Evolutionary conservation across 164 flowering plant genomes (phyloP).

Genomic region (Tetrastigma voinierianum): DNA sequence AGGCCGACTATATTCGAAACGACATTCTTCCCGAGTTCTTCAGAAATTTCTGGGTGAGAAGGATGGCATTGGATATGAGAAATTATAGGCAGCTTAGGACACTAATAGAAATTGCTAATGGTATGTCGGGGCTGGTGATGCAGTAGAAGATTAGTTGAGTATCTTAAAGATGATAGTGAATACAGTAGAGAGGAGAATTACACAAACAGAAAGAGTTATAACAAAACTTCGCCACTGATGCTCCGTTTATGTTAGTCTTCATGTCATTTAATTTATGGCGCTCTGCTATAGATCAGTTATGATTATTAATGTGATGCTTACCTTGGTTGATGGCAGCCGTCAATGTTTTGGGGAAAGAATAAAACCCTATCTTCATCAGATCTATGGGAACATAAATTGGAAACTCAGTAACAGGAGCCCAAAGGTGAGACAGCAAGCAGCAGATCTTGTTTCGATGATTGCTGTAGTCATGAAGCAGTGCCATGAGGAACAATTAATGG

Average conservation of each 20-base stretch:
- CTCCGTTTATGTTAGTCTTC: too few species aligned
- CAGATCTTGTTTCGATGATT: constrained; percentile 96
- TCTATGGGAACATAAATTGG: constrained; percentile 99
- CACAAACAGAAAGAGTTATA: too few species aligned
- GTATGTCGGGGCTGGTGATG: constrained; percentile 96
- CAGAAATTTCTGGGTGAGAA: constrained; percentile 90
- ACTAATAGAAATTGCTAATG: constrained; percentile 97
- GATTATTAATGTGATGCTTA: constrained; percentile 99
- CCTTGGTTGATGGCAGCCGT: constrained; percentile 98
- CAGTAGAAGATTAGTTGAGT: constrained; percentile 91
- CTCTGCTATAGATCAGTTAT: constrained; percentile 94
- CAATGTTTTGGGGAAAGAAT: constrained; percentile 90
- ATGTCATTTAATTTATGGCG: constrained; percentile 92
- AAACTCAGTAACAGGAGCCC: constrained; percentile 97
- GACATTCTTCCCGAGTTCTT: constrained; percentile 96
- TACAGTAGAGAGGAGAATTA: constrained; percentile 92
- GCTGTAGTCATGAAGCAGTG: constrained; percentile 99
- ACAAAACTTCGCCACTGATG: constrained; percentile 94
- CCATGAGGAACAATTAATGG: constrained; percentile 98
- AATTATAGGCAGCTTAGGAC: constrained; percentile 92
- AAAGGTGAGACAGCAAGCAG: constrained; percentile 98
- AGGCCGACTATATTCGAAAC: constrained; percentile 79
- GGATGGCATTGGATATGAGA: constrained; percentile 96
- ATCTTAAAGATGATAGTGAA: constrained; percentile 98
- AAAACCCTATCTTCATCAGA: constrained; percentile 96